Conservation (phyloP, 2,329 filamentous ascomycete species). For the Trichoderma guizhouense region DNA sequence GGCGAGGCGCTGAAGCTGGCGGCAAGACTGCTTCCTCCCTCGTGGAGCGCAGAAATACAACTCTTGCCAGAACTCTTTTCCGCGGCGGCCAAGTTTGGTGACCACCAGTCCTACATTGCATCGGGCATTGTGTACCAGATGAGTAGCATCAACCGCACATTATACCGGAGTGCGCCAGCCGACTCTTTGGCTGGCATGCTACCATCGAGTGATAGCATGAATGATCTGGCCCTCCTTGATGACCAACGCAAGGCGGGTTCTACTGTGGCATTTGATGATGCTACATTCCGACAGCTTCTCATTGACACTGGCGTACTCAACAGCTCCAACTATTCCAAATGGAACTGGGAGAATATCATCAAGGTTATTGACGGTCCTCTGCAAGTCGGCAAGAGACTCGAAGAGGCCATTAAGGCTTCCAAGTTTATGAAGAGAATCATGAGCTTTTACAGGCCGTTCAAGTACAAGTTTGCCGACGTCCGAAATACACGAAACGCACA, state of each 20-base stretch:
- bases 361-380: slow-evolving; percentile 90
- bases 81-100: slow-evolving; percentile 67
- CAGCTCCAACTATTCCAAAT: slow-evolving; percentile 88
- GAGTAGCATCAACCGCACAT: slow-evolving; percentile 89
- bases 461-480: slow-evolving; percentile 88
- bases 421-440: slow-evolving; percentile 95
- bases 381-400: slow-evolving; percentile 83
- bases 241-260: slow-evolving; percentile 53
- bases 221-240: slow-evolving; percentile 50
- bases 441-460: slow-evolving; percentile 95
- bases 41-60: slow-evolving; percentile 81
- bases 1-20: slow-evolving; percentile 89
- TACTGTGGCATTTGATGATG: slow-evolving; percentile 53
- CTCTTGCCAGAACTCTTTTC: slow-evolving; percentile 82
- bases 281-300: slow-evolving; percentile 60
- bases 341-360: slow-evolving; percentile 94
- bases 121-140: slow-evolving; percentile 96
- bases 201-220: slow-evolving; percentile 44
- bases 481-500: slow-evolving; percentile 90
- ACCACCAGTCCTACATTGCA: slow-evolving; percentile 72
- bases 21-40: slow-evolving; percentile 76
- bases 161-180: slow-evolving; percentile 72
- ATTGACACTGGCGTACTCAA: slow-evolving; percentile 82
- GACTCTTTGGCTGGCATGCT: slow-evolving; percentile 37
- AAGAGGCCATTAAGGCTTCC: slow-evolving; percentile 89